Conservation (phyloP, 2,329 filamentous ascomycete species). For the Orbilia oligospora region DNA sequence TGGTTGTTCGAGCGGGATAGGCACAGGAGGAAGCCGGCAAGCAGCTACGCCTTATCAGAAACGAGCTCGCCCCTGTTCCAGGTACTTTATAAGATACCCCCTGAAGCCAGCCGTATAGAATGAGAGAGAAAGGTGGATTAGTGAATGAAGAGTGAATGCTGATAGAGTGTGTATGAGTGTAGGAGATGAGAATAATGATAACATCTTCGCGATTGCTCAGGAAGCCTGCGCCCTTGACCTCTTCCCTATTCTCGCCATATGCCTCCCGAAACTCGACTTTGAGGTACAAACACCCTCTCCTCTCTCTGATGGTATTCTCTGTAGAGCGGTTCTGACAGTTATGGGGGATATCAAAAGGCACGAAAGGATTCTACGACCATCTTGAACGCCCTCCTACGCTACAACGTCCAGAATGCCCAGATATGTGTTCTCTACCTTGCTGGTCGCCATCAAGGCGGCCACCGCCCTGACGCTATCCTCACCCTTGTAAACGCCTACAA, state of each 20-base stretch:
- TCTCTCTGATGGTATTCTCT: constrained; percentile 74
- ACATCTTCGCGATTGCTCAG: constrained; percentile 87
- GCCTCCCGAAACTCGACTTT: constrained; percentile 89
- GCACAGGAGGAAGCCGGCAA: constrained; percentile 87
- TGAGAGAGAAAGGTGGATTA: no score
- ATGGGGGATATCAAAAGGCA: constrained; percentile 66
- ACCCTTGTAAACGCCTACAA: constrained; percentile 63
- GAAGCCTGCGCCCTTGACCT: constrained; percentile 91
- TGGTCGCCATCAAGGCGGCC: constrained; percentile 63
- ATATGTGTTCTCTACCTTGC: constrained; percentile 71
- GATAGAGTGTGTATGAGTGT: not conserved
- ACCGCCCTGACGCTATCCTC: constrained; percentile 64
- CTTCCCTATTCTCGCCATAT: constrained; percentile 84
- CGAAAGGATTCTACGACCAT: constrained; percentile 64
- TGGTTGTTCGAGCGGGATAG: constrained; percentile 69
- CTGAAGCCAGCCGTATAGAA: not conserved
- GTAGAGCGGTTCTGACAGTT: constrained; percentile 64
- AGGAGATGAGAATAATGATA: constrained; percentile 71
- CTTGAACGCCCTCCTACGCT: constrained; percentile 75
- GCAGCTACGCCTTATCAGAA: constrained; percentile 90
- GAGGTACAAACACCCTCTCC: constrained; percentile 70
- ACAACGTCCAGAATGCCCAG: constrained; percentile 85
- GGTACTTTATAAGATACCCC: constrained; percentile 71
- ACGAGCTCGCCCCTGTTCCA: constrained; percentile 91
- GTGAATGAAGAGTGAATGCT: constrained; percentile 36